phyloP scores from a whole-genome alignment of 176 grass and related monocot species.

The Miscanthus lutarioriparius region DNA sequence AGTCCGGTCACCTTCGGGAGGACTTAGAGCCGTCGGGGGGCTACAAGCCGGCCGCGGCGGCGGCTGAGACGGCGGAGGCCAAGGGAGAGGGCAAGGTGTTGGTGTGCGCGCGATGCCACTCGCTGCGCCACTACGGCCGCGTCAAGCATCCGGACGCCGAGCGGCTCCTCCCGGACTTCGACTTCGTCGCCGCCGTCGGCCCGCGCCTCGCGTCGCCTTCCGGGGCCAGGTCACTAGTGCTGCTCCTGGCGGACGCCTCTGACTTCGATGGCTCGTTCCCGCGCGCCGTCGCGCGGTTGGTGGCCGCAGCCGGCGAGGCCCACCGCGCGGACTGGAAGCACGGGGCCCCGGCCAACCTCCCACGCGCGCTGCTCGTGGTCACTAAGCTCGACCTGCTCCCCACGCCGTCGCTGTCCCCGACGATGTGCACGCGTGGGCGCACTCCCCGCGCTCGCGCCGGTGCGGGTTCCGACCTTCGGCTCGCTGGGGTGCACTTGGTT shows the following conservation, averaged over 20 bases:
- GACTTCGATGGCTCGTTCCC: constrained; percentile 92
- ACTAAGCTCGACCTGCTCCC: constrained; percentile 86
- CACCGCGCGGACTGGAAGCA: constrained; percentile 51
- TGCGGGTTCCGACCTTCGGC: constrained; percentile 46
- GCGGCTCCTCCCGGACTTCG: constrained; percentile 73
- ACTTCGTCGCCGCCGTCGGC: constrained; percentile 61
- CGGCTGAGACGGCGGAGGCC: background rate
- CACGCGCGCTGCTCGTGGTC: constrained; percentile 60
- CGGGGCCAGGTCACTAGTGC: constrained; percentile 73
- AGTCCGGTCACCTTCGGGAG: constrained; percentile 37
- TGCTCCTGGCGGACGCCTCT: constrained; percentile 69
- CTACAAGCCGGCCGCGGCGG: background rate
- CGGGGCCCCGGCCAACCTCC: constrained; percentile 54
- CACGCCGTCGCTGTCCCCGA: constrained; percentile 49
- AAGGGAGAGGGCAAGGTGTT: constrained; percentile 39
- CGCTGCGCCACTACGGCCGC: constrained; percentile 69
- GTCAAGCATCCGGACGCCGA: constrained; percentile 69
- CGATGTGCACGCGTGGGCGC: constrained; percentile 69
- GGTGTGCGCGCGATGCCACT: constrained; percentile 81
- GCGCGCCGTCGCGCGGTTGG: constrained; percentile 60
- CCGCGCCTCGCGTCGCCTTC: constrained; percentile 73
- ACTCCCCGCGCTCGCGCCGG: constrained; percentile 47
- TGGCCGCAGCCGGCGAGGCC: constrained; percentile 46
- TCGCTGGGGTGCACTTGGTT: constrained; percentile 65
- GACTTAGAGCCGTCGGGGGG: background rate